Evolutionary conservation across 441 rosid species (phyloP).

Genomic region (Adansonia grandidieri): DNA sequence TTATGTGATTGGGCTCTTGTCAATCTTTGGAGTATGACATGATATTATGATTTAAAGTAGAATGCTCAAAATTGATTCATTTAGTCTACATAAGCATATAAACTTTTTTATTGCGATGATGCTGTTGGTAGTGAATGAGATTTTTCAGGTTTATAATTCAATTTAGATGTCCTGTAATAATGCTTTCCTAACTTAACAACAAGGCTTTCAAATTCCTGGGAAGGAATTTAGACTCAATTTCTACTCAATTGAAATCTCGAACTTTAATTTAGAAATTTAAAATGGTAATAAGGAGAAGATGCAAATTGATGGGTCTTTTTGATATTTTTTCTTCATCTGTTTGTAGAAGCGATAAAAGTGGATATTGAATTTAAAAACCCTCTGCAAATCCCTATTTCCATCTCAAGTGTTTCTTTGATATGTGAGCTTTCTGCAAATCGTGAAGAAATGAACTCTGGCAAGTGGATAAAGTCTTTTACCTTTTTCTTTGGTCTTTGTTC

Average conservation of each 20-base stretch:
- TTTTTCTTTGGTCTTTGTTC: conserved; percentile 16
- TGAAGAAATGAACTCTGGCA: conserved; percentile 69
- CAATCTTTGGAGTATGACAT: conserved; percentile 7
- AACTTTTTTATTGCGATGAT: background rate
- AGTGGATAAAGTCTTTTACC: conserved; percentile 33
- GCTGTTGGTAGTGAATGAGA: background rate
- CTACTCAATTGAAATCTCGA: conserved; percentile 5
- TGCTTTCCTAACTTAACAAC: background rate
- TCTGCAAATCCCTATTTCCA: conserved; percentile 70
- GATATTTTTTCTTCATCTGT: conserved; percentile 18
- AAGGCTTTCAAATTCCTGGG: conserved; percentile 6
- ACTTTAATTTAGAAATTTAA: conserved; percentile 4
- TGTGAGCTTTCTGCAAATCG: conserved; percentile 69
- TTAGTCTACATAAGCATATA: background rate
- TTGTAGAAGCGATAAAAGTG: conserved; percentile 84
- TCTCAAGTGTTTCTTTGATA: conserved; percentile 73
- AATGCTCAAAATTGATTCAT: background rate
- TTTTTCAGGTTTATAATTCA: background rate
- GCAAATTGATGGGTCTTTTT: background rate
- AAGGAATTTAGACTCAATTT: background rate
- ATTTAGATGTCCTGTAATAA: background rate
- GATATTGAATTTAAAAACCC: conserved; percentile 82
- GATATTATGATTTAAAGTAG: conserved; percentile 17
- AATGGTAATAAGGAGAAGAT: conserved; percentile 12
- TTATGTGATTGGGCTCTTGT: conserved; percentile 11